Conservation (phyloP, 176 grass and related monocot genomes). For the Paspalum notatum region DNA sequence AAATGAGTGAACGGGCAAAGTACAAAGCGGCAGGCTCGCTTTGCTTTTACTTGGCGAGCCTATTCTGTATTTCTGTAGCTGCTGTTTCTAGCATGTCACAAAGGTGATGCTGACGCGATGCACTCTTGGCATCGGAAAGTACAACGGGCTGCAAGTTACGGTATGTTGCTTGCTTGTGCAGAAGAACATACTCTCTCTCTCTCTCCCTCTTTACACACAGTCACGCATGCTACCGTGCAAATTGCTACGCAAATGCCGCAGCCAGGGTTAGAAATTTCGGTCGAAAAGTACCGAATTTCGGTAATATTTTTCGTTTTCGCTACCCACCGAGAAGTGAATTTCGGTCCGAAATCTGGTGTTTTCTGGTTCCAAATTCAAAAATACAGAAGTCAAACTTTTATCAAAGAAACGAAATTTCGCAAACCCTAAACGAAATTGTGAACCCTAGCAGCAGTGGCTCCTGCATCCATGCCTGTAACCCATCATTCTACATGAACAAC, state of each 20-base stretch:
- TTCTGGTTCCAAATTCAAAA: too few species aligned
- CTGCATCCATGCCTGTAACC: background rate
- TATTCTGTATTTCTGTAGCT: background rate
- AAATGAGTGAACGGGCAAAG: background rate
- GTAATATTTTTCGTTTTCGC: too few species aligned
- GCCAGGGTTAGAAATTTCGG: too few species aligned
- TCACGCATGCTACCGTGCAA: background rate
- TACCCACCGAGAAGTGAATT: too few species aligned
- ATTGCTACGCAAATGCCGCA: background rate
- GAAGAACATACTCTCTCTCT: background rate
- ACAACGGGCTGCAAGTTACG: background rate
- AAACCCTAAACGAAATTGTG: too few species aligned
- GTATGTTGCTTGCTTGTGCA: background rate
- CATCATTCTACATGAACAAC: too few species aligned
- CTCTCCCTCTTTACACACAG: background rate
- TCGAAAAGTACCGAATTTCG: too few species aligned
- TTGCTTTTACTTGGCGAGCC: background rate
- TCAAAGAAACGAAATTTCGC: too few species aligned
- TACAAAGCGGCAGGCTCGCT: background rate
- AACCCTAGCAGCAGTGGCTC: too few species aligned
- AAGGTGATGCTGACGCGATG: background rate
- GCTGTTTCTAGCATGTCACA: slow-evolving; percentile 9
- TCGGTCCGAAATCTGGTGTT: too few species aligned
- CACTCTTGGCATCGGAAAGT: background rate
- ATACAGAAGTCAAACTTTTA: too few species aligned